Evolutionary conservation across 768 basidiomycete genomes (phyloP), one percentile per base, ranked within the genome.

Genomic region (Galerina sulciceps): DNA sequence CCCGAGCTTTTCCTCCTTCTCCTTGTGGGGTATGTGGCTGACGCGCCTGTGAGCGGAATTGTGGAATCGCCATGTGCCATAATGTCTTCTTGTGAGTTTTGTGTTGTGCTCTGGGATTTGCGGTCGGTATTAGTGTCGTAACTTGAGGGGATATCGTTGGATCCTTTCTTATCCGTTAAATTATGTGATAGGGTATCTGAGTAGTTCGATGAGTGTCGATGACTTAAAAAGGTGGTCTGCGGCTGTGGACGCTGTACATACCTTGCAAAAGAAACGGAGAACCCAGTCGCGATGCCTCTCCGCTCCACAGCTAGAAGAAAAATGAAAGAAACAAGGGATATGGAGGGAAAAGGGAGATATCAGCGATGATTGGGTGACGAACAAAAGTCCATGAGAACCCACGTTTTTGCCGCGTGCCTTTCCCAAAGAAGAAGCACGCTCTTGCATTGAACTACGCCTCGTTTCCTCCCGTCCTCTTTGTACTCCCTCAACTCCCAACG

Each of bases 361-460:
- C 67, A 65, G 62, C 51, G 50, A 70, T 41, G 60, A 65, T 59
- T 56, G 65, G 26, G 26, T 59, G 68, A 66, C 62, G 60, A 36
- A 46, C 51, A 45, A 60, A 67, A 49, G 44, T 56, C 51, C 31
- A 65, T 63, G 65, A 65, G 55, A 58, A 73, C 75, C 69, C 77
- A 76, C 78, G 77, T 71, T 74, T 67, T 68, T 53, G 65, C 73
- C 73, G 70, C 76, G 75, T 77, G 76, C 66, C 66, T 71, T 70
- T 65, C 75, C 76, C 55, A 68, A 76, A 71, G 65, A 41, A 70
- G 75, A 64, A 66, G 45, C 17, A 52, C 23, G 57, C 61, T 64
- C 58, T 64, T 66, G 58, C 53, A 50, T 52, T 45, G 57, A 55
- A 62, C 59, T 45, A 64, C 48, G 58, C 61, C 23, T 56, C 45